phyloP scores from a whole-genome alignment of 192 early-diverging fungal genomes.

The Funneliformis geosporum region DNA sequence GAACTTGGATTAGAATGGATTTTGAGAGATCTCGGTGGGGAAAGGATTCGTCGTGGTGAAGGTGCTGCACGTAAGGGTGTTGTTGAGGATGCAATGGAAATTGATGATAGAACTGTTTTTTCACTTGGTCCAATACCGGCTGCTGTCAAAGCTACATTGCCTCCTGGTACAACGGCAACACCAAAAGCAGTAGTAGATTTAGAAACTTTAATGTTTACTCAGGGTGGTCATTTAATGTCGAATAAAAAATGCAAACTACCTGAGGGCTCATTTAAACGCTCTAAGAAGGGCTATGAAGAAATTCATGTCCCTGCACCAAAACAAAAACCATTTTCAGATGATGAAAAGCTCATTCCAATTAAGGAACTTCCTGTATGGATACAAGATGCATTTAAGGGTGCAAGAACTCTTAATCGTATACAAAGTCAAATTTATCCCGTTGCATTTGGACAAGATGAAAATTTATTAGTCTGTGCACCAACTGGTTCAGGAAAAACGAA shows the following conservation, averaged over 20 bases:
- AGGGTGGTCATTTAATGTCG: conserved; percentile 97
- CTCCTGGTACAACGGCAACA: conserved; percentile 51
- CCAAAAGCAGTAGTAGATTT: conserved; percentile 76
- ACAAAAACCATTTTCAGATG: conserved; percentile 57
- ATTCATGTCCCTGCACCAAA: conserved; percentile 92
- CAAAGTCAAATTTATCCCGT: conserved; percentile 86
- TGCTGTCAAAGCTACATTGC: conserved; percentile 51
- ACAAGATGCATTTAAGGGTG: conserved; percentile 68
- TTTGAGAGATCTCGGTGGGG: conserved; percentile 66
- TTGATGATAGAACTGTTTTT: conserved; percentile 43
- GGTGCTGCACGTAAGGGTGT: conserved; percentile 60
- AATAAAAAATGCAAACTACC: conserved; percentile 94
- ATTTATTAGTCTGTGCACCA: conserved; percentile 96
- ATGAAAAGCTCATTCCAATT: conserved; percentile 70
- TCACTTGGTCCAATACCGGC: conserved; percentile 43
- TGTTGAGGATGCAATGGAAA: conserved; percentile 68
- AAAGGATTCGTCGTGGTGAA: conserved; percentile 54
- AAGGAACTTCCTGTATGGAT: conserved; percentile 77
- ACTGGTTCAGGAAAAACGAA: conserved; percentile 99
- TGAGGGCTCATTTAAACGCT: conserved; percentile 87
- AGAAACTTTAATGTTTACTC: conserved; percentile 81
- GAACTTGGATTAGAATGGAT: conserved; percentile 70
- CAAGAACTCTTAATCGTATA: conserved; percentile 81
- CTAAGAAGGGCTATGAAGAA: conserved; percentile 91
- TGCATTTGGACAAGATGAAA: conserved; percentile 90